A percentile compares a stretch with the other conserved stretches of the same genome.
Conservation (phyloP, 768 basidiomycete species). For the Psilocybe cubensis region DNA sequence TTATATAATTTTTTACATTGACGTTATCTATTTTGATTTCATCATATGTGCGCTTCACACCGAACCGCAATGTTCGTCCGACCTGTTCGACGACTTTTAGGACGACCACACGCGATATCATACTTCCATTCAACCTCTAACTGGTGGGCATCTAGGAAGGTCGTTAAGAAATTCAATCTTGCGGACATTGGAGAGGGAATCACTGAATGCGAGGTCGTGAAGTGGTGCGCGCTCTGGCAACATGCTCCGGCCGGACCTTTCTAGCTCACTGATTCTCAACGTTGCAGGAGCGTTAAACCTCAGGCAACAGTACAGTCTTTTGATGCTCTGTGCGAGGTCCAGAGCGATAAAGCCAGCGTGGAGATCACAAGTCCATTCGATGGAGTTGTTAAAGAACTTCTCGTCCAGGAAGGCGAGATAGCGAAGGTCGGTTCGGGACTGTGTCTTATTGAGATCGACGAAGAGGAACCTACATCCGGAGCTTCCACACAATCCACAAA, state of each 20-base stretch:
- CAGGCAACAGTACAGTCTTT: conserved; percentile 59
- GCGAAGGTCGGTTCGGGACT: conserved; percentile 82
- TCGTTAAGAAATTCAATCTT: conserved; percentile 67
- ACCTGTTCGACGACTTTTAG: conserved; percentile 34
- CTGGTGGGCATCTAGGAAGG: conserved; percentile 35
- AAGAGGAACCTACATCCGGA: conserved; percentile 40
- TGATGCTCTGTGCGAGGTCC: conserved; percentile 81
- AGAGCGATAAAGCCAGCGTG: conserved; percentile 89
- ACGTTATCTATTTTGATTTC: not conserved
- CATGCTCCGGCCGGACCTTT: conserved; percentile 31
- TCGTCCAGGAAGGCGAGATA: conserved; percentile 81
- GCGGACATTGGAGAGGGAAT: conserved; percentile 92
- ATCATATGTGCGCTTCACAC: too few species aligned
- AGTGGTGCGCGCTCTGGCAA: conserved; percentile 76
- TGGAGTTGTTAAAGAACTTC: conserved; percentile 70
- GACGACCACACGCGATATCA: conserved; percentile 26
- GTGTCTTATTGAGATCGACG: conserved; percentile 82
- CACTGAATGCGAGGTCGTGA: conserved; percentile 88
- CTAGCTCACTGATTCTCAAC: conserved; percentile 7
- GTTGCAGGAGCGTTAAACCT: conserved; percentile 65
- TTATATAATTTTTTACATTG: too few species aligned
- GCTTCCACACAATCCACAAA: conserved; percentile 9
- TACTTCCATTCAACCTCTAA: conserved; percentile 37
- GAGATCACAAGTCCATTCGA: conserved; percentile 90
- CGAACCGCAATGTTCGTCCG: conserved; percentile 38